Percentiles rank a stretch among this genome's conserved stretches.
Conservation (phyloP, 148 eudicot species). For the Fagopyrum homotropicum region DNA sequence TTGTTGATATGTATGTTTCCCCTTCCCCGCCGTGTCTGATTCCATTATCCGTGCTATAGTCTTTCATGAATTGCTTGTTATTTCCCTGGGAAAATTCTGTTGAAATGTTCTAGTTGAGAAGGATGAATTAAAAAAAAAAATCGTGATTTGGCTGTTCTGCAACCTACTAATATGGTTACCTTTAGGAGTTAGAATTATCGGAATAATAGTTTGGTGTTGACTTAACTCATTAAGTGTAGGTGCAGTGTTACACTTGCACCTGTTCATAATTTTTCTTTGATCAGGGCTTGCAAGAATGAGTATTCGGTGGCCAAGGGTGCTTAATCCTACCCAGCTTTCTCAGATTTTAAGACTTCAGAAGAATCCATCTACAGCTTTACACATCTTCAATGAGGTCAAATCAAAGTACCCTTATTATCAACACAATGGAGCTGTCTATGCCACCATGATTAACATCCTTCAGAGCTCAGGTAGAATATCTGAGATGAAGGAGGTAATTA, state of each 20-base stretch:
- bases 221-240: neutral
- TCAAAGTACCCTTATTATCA: constrained; percentile 52
- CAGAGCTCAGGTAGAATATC: constrained; percentile 42
- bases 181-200: neutral
- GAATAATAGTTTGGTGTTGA: neutral
- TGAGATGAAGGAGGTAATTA: constrained; percentile 68
- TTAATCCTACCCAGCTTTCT: constrained; percentile 49
- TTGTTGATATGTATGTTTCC: too few relatives aligned
- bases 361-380: constrained; percentile 41
- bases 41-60: neutral
- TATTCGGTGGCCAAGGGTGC: constrained; percentile 53
- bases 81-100: neutral
- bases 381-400: constrained; percentile 60
- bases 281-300: constrained; percentile 20
- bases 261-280: neutral
- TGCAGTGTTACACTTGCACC: neutral
- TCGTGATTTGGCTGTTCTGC: neutral
- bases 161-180: neutral
- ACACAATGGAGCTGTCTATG: constrained; percentile 75
- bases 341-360: constrained; percentile 46
- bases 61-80: neutral
- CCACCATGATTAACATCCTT: constrained; percentile 71
- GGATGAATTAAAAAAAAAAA: neutral
- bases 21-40: too few relatives aligned
- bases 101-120: neutral